A percentile compares a stretch with the other conserved stretches of the same genome.
phyloP scores from a whole-genome alignment of 177 flowering plant species.

The Vitis hybrid region DNA sequence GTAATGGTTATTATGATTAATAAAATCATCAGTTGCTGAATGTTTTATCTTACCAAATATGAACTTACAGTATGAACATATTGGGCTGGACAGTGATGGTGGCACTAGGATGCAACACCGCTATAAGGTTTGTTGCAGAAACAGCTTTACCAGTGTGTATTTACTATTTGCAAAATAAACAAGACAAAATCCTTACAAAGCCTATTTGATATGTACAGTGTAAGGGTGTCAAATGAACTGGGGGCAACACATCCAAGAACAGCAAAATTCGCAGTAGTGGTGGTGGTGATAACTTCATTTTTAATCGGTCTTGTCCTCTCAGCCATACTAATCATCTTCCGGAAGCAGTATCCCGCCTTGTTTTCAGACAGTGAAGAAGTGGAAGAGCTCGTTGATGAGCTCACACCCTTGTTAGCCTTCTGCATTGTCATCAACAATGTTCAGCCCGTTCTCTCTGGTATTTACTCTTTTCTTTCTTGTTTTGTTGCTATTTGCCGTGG shows the following conservation, averaged over 20 bases:
- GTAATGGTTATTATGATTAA: not conserved
- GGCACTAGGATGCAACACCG: constrained; percentile 67
- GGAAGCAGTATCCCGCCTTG: constrained; percentile 36
- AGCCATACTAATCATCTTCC: constrained; percentile 24
- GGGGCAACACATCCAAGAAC: constrained; percentile 70
- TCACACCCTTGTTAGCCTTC: constrained; percentile 56
- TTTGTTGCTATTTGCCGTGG: not conserved
- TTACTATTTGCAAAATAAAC: not conserved
- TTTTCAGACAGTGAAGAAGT: constrained; percentile 47
- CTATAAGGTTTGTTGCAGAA: constrained; percentile 48
- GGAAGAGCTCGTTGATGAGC: constrained; percentile 35
- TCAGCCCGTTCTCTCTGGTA: constrained; percentile 75
- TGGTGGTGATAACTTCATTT: constrained; percentile 43
- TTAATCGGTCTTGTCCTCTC: constrained; percentile 37
- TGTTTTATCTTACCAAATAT: too few species aligned
- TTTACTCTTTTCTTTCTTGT: not conserved
- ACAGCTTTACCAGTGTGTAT: not conserved
- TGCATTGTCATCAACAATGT: constrained; percentile 51
- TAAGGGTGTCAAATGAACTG: constrained; percentile 68
- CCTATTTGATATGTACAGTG: constrained; percentile 36
- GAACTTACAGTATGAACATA: constrained; percentile 63
- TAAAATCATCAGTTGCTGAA: not conserved
- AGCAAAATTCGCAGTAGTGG: constrained; percentile 58
- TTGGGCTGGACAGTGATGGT: constrained; percentile 70
- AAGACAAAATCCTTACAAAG: not conserved